phyloP scores from a whole-genome alignment of 305 asterid genomes.

The Fraxinus platypoda region DNA sequence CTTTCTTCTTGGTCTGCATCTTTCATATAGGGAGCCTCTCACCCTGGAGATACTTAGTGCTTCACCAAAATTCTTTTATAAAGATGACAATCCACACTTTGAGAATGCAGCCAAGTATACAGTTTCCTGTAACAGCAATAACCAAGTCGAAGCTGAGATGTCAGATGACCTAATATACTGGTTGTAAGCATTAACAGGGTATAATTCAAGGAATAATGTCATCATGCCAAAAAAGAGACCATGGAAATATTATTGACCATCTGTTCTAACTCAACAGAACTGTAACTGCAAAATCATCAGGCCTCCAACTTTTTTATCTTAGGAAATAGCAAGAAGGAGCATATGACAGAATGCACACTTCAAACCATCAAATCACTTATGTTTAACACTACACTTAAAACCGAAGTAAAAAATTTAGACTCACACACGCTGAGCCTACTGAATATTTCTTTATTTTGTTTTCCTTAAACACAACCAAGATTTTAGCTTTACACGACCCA shows the following conservation, averaged over 20 bases:
- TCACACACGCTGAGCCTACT: background rate
- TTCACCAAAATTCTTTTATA: constrained; percentile 22
- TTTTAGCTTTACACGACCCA: background rate
- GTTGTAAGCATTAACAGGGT: background rate
- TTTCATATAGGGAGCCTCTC: constrained; percentile 24
- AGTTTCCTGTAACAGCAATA: background rate
- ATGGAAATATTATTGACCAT: background rate
- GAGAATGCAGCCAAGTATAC: background rate
- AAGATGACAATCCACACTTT: constrained; percentile 4
- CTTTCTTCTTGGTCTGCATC: constrained; percentile 78
- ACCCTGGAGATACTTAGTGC: constrained; percentile 20
- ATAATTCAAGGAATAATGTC: background rate
- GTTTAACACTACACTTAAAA: background rate
- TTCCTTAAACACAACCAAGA: background rate
- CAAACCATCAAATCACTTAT: background rate
- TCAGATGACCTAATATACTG: background rate
- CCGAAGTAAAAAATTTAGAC: background rate
- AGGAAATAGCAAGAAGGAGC: background rate
- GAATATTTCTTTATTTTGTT: constrained; percentile 1
- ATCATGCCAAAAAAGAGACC: background rate
- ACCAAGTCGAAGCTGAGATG: background rate
- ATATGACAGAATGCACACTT: background rate
- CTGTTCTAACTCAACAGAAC: constrained; percentile 1
- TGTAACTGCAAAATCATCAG: background rate
- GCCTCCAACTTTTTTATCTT: background rate